A percentile compares a stretch with the other conserved stretches of the same genome.
Conservation (phyloP, 2,329 filamentous ascomycete genomes). For the Bipolaris gigantea region DNA sequence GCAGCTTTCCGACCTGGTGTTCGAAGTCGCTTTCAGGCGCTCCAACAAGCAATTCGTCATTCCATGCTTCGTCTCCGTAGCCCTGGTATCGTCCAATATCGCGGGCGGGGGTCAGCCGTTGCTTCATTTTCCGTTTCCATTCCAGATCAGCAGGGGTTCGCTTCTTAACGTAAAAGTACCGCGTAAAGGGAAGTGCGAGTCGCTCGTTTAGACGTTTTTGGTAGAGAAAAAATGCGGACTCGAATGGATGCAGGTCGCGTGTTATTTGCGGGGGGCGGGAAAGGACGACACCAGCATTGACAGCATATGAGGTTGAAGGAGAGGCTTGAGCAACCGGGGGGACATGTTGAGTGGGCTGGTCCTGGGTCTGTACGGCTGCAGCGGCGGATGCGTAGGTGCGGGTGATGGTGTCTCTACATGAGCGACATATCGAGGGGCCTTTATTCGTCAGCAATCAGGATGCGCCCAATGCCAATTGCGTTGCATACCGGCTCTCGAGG, state of each 20-base stretch:
- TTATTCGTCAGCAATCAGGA: conserved; percentile 30
- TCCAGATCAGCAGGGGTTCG: conserved; percentile 82
- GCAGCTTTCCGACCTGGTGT: conserved; percentile 66
- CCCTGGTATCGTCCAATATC: conserved; percentile 86
- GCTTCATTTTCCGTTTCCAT: conserved; percentile 83
- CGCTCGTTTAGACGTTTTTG: conserved; percentile 96
- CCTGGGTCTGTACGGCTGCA: conserved; percentile 41
- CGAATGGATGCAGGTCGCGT: conserved; percentile 79
- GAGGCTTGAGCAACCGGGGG: conserved; percentile 45
- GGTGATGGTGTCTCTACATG: conserved; percentile 49
- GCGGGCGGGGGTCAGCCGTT: conserved; percentile 75
- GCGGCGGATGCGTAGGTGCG: conserved; percentile 42
- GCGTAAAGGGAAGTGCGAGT: conserved; percentile 80
- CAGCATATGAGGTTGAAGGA: conserved; percentile 48
- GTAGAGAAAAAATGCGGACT: conserved; percentile 93
- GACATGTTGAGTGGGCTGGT: conserved; percentile 31
- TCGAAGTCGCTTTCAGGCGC: conserved; percentile 67
- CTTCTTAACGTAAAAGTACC: conserved; percentile 93
- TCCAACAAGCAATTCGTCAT: conserved; percentile 83
- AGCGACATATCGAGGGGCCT: conserved; percentile 50
- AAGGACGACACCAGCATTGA: conserved; percentile 72
- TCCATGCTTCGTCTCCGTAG: conserved; percentile 75
- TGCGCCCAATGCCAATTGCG: conserved; percentile 1
- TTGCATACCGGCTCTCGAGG: conserved; percentile 44
- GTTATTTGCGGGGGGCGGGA: conserved; percentile 88